Evolutionary conservation across 192 early-diverging fungal species (phyloP), one percentile per base, ranked within the genome.

Genomic region (Dispira parvispora): DNA sequence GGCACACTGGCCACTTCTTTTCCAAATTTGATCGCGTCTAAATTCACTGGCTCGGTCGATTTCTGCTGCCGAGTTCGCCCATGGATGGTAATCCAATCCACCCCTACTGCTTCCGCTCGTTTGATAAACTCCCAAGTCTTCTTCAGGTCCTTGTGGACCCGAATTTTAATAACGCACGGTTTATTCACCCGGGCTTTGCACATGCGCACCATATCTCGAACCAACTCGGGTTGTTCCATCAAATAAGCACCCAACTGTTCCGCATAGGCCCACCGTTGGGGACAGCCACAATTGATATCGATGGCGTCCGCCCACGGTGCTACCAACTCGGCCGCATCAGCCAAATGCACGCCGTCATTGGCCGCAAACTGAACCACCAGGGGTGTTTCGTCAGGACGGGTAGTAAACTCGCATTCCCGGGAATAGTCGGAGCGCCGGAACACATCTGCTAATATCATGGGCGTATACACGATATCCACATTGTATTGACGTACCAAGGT

Each of bases 401-500:
- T 93, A 0, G 84, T 85, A 67, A 88, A 92, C 64, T 98, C 95
- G 21, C 70, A 67, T 14, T 85, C 80, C 14, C 92, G 86, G 4
- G 88, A 81, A 65, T 85, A 82, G 25, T 83, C 76, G n/a, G 88
- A 90, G 28, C 82, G 79, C 61, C 85, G 84, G 71, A 94, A 98
- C 3, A 92, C 92, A 65, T 89, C 87, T 6, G 92, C 87, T 9
- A 98, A 74, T 52, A 95, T 96, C 95, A 98, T 98, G 23, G 95
- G 95, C 1, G 95, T 94, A 63, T 92, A 98, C 1, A 82, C 80
- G 23, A 98, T 74, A 69, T 95, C 89, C 13, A 85, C 82, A 54
- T 85, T 87, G 74, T 93, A 88, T 81, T 84, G 73, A 50, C 89
- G 75, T 45, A 94, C 81, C 8, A 93, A 71, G 61, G 94, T 84